Conservation (phyloP, 306 rosid species). For the Quercus rubra region DNA sequence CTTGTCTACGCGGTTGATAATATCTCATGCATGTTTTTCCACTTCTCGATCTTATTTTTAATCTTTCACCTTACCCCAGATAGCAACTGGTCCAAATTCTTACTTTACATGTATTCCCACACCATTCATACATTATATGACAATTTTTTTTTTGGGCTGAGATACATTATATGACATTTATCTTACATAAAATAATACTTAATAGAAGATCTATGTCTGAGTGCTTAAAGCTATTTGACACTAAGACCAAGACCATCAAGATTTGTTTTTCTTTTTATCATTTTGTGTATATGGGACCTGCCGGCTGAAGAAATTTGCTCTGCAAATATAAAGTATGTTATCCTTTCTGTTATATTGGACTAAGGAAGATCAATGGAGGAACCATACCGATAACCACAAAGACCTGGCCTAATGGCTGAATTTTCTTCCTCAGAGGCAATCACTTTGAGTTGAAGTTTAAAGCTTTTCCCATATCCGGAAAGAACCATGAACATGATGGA, state of each 20-base stretch:
- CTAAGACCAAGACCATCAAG: not conserved
- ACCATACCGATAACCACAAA: not conserved
- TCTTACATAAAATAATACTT: not conserved
- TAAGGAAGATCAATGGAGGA: not conserved
- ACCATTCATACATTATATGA: not conserved
- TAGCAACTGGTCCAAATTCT: not conserved
- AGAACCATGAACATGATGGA: not conserved
- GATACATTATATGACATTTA: not conserved
- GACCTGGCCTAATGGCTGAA: not conserved
- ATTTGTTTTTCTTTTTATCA: not conserved
- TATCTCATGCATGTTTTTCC: not conserved
- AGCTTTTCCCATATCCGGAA: not conserved
- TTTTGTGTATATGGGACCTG: not conserved
- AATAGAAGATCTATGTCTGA: not conserved
- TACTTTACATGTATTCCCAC: not conserved
- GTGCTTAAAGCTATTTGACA: not conserved
- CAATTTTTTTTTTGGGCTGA: too few species aligned
- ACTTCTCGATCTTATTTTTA: not conserved
- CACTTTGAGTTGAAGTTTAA: not conserved
- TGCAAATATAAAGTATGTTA: not conserved
- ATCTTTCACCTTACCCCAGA: constrained; percentile 4
- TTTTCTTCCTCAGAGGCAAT: not conserved
- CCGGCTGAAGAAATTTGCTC: not conserved
- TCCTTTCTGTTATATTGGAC: not conserved
- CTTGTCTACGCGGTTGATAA: not conserved